A percentile compares a stretch with the other conserved stretches of the same genome.
These are phyloP conservation scores for Tuber borchii DNA, from an alignment of 495 filamentous ascomycete species.

Conservation along the genomic window DNA sequence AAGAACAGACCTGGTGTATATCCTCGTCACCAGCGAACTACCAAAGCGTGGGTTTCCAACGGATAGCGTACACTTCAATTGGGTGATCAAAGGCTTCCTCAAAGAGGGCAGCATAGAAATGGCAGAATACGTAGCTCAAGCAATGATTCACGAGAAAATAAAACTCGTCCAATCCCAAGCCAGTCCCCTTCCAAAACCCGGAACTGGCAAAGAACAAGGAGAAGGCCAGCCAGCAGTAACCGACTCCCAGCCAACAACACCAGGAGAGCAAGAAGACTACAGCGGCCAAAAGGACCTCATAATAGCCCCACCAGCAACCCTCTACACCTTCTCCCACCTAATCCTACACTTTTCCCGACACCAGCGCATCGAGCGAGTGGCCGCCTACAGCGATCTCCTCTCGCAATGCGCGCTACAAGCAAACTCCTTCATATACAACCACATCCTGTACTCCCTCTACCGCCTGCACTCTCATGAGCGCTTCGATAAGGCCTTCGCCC, in stretches of 20 bases:
- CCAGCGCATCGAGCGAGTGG: slow-evolving; percentile 48
- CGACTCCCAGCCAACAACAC: not conserved
- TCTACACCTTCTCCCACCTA: slow-evolving; percentile 59
- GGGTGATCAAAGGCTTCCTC: slow-evolving; percentile 54
- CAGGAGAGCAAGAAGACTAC: slow-evolving; percentile 15
- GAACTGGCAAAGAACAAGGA: slow-evolving; percentile 4
- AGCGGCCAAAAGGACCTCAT: slow-evolving; percentile 44
- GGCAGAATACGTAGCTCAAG: slow-evolving; percentile 54
- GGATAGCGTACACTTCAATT: slow-evolving; percentile 56
- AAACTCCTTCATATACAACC: slow-evolving; percentile 59
- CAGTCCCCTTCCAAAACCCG: slow-evolving; percentile 11
- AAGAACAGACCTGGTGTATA: slow-evolving; percentile 52
- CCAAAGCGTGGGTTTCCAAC: slow-evolving; percentile 52
- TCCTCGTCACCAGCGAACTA: slow-evolving; percentile 54
- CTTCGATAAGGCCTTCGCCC: slow-evolving; percentile 49
- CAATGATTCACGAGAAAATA: slow-evolving; percentile 49
- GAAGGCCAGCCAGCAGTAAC: not conserved
- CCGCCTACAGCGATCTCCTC: slow-evolving; percentile 48
- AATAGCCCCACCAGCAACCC: slow-evolving; percentile 48
- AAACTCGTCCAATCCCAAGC: slow-evolving; percentile 45
- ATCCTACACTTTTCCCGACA: slow-evolving; percentile 54
- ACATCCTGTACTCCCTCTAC: slow-evolving; percentile 54
- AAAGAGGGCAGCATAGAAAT: slow-evolving; percentile 46
- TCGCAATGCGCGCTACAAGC: slow-evolving; percentile 49
- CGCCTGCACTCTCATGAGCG: slow-evolving; percentile 49